Evolutionary conservation across 345 rosid genomes (phyloP).

Genomic region (Hibiscus tridactylites): DNA sequence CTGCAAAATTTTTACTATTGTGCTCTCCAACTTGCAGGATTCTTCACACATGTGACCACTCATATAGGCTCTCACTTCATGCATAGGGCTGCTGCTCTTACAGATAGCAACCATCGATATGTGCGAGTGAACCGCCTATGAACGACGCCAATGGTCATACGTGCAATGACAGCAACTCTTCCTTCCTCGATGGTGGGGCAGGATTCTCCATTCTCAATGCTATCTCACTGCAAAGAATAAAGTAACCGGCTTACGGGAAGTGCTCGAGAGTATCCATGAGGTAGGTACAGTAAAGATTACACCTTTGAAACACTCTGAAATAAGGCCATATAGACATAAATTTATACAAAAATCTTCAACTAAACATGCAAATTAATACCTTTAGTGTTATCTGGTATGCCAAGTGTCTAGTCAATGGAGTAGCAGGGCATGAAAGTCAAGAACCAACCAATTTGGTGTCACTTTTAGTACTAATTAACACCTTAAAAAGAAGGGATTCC

Average conservation of each 20-base stretch:
- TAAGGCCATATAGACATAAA: background rate
- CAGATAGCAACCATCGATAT: background rate
- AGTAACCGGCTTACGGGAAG: background rate
- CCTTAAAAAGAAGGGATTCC: background rate
- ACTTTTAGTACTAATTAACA: background rate
- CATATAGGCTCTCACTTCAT: background rate
- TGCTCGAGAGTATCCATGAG: background rate
- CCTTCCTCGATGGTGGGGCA: background rate
- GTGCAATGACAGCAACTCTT: background rate
- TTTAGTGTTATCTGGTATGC: background rate
- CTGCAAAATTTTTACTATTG: slow-evolving; percentile 22
- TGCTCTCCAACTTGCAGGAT: slow-evolving; percentile 32
- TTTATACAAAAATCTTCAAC: background rate
- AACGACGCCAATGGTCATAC: background rate
- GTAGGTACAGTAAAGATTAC: background rate
- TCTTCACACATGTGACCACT: slow-evolving; percentile 10
- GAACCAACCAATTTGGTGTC: background rate
- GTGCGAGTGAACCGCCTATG: background rate
- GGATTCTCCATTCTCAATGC: slow-evolving; percentile 6
- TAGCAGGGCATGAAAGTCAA: background rate
- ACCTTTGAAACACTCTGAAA: too few relatives aligned
- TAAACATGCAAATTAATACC: background rate
- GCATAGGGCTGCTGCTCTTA: background rate
- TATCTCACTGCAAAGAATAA: slow-evolving; percentile 4
- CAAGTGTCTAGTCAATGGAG: background rate